phyloP scores from a whole-genome alignment of 257 asterid genomes.

The Linderniella brevidens region DNA sequence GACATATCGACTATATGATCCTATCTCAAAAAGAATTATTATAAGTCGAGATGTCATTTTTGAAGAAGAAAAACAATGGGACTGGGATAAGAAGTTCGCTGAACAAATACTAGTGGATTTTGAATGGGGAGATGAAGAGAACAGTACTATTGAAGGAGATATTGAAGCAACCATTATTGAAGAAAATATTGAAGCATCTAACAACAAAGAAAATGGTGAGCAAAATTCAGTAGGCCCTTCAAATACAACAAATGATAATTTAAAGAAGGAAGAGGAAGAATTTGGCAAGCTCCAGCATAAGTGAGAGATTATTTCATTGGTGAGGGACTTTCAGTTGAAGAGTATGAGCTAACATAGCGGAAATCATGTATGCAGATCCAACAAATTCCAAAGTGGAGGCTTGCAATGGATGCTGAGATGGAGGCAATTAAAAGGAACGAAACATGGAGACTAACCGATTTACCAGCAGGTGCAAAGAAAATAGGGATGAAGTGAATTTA shows the following conservation, averaged over 20 bases:
- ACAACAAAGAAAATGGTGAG: no score
- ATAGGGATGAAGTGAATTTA: neutral
- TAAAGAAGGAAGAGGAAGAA: neutral
- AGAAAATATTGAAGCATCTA: no score
- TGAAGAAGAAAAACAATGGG: neutral
- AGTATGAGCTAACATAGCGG: neutral
- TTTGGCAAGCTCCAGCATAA: neutral
- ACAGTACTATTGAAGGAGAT: no score
- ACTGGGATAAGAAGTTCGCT: no score
- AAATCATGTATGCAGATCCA: no score
- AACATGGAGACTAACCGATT: neutral
- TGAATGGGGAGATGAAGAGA: no score
- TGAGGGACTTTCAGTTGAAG: conserved; percentile 2
- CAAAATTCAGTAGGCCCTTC: no score
- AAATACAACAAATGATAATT: no score
- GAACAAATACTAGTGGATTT: no score
- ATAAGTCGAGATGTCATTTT: conserved; percentile 2
- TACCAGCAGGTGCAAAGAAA: neutral
- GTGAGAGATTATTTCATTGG: neutral
- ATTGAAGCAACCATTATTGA: no score
- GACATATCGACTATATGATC: neutral
- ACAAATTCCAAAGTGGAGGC: no score
- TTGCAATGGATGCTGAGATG: no score
- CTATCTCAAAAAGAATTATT: conserved; percentile 1
- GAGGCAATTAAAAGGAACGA: neutral